phyloP scores from a whole-genome alignment of 169 alveolate genomes.

The Plasmodium coatneyi region DNA sequence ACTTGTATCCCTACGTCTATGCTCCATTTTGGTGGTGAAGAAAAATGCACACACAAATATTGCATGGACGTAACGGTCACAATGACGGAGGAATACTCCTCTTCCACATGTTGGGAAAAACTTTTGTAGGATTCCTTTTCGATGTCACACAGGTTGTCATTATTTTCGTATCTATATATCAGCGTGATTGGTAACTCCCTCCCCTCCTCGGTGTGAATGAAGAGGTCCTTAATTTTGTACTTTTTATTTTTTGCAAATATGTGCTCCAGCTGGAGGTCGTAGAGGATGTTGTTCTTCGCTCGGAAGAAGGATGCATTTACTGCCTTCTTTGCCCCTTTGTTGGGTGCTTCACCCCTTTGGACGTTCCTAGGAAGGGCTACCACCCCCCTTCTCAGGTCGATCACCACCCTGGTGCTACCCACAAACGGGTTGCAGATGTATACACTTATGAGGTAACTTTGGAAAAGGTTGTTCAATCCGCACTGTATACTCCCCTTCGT shows the following conservation, averaged over 20 bases:
- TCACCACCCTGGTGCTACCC: background rate
- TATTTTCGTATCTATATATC: slow-evolving; percentile 8
- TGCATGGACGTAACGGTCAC: background rate
- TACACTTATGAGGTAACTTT: background rate
- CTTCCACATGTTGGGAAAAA: background rate
- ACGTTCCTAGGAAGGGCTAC: slow-evolving; percentile 15
- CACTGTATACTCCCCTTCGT: slow-evolving; percentile 16
- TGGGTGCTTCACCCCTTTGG: background rate
- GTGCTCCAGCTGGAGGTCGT: slow-evolving; percentile 13
- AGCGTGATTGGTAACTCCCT: slow-evolving; percentile 24
- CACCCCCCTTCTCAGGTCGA: slow-evolving; percentile 15
- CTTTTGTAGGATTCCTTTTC: background rate
- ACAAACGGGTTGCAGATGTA: slow-evolving; percentile 42
- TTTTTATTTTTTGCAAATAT: slow-evolving; percentile 18
- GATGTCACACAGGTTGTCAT: background rate
- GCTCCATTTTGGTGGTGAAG: background rate
- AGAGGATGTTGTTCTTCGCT: background rate
- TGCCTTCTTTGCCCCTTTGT: background rate
- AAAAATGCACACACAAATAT: background rate
- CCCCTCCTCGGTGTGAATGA: background rate
- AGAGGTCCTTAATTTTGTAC: slow-evolving; percentile 29
- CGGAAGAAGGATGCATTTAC: background rate
- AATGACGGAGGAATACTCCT: background rate
- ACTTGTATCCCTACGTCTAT: background rate
- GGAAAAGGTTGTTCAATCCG: slow-evolving; percentile 25